These are phyloP conservation scores for Calamus simplicifolius DNA, from an alignment of 176 grass and related monocot species.

Conservation along the genomic window DNA sequence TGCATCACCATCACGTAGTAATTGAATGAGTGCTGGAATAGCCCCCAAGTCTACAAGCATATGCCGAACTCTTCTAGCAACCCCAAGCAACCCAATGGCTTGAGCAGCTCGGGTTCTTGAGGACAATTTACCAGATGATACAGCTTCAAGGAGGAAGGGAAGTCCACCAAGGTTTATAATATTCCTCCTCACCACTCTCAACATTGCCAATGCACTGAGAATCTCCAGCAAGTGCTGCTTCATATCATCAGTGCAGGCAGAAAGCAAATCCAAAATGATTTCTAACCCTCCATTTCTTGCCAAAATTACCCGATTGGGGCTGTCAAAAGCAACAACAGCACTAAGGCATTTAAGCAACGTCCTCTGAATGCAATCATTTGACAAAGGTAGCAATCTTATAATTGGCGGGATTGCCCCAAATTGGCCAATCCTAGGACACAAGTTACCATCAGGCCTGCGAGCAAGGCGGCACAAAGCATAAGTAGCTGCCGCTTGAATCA, in stretches of 20 bases:
- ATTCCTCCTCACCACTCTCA: slow-evolving; percentile 7
- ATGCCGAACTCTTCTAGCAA: slow-evolving; percentile 13
- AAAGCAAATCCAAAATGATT: not conserved
- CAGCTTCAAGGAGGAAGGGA: slow-evolving; percentile 10
- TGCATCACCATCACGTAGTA: not conserved
- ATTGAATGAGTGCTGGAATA: slow-evolving; percentile 6
- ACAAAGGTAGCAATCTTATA: slow-evolving; percentile 1
- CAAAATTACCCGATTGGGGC: slow-evolving; percentile 12
- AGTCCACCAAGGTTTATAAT: slow-evolving; percentile 1
- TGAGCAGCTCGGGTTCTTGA: slow-evolving; percentile 10
- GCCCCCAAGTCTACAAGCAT: slow-evolving; percentile 15
- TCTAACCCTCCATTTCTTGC: slow-evolving; percentile 2
- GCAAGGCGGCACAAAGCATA: slow-evolving; percentile 3
- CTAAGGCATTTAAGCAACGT: slow-evolving; percentile 9
- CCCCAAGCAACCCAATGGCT: slow-evolving; percentile 7
- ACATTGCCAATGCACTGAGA: slow-evolving; percentile 10
- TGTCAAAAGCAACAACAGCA: slow-evolving; percentile 7
- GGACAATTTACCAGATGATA: slow-evolving; percentile 9
- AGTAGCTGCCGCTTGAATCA: not conserved
- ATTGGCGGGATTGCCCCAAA: slow-evolving; percentile 6
- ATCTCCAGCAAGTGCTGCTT: slow-evolving; percentile 13
- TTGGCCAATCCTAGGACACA: slow-evolving; percentile 8
- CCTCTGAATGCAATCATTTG: not conserved
- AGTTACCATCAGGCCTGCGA: not conserved
- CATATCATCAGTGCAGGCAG: slow-evolving; percentile 5